Conservation (phyloP, 2,329 filamentous ascomycete species). For the Coniosporium tulheliwenetii region DNA sequence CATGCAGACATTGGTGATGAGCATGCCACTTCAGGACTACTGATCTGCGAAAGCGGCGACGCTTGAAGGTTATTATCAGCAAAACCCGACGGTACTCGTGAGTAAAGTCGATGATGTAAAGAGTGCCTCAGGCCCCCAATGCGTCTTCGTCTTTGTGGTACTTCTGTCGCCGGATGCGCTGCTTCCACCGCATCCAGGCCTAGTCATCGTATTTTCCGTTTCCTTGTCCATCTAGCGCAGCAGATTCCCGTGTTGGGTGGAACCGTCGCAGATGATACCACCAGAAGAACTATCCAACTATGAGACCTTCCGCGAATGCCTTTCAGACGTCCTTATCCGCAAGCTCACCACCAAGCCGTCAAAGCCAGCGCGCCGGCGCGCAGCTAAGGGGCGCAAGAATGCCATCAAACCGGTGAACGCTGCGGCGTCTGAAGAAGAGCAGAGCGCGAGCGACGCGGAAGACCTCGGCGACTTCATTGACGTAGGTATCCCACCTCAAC, state of each 20-base stretch:
- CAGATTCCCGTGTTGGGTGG: background rate
- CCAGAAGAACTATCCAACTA: constrained; percentile 37
- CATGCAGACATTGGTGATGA: too few species aligned
- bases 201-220: too few species aligned
- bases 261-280: constrained; percentile 13
- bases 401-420: constrained; percentile 20
- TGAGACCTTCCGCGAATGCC: constrained; percentile 56
- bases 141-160: too few species aligned
- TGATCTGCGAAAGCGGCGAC: too few species aligned
- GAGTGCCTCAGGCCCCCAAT: too few species aligned
- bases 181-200: too few species aligned
- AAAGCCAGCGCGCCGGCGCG: constrained; percentile 28
- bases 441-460: constrained; percentile 32
- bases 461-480: constrained; percentile 70
- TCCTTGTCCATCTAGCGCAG: too few species aligned
- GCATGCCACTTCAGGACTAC: too few species aligned
- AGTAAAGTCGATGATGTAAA: too few species aligned
- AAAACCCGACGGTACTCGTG: too few species aligned
- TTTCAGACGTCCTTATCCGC: constrained; percentile 54
- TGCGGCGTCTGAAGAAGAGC: constrained; percentile 4
- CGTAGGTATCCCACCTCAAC: constrained; percentile 18
- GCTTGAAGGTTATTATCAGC: too few species aligned
- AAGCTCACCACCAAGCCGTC: constrained; percentile 34
- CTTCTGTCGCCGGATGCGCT: too few species aligned
- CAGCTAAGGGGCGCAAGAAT: constrained; percentile 23